phyloP scores from a whole-genome alignment of 257 asterid species.

The Solanum pinnatisectum region DNA sequence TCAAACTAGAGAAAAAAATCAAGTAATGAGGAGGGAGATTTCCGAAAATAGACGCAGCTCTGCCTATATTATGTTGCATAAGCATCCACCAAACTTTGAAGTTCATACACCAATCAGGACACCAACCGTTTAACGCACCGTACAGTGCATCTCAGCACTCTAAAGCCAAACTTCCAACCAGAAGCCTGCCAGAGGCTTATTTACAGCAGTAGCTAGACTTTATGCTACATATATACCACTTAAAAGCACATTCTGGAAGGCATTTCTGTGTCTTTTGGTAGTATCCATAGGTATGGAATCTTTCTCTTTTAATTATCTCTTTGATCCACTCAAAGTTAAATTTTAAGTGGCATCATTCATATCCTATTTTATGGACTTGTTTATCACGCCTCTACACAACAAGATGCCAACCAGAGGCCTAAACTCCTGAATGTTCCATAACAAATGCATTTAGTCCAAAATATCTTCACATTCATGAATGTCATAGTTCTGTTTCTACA shows the following conservation, averaged over 20 bases:
- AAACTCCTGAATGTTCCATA: not conserved
- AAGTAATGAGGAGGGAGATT: not conserved
- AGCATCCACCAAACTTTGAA: not conserved
- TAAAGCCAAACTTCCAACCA: not conserved
- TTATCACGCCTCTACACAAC: not conserved
- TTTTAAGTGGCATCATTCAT: not conserved
- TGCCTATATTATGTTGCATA: not conserved
- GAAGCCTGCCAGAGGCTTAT: not conserved
- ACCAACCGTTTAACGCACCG: not conserved
- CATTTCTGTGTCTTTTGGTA: not conserved
- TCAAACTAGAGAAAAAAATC: not conserved
- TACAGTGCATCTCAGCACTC: not conserved
- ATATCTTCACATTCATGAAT: not conserved
- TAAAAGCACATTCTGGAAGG: not conserved
- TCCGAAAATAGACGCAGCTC: not conserved
- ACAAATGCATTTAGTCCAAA: not conserved
- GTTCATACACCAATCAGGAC: not conserved
- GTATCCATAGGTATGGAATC: not conserved
- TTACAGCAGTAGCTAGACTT: not conserved
- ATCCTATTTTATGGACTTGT: not conserved
- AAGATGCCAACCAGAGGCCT: not conserved
- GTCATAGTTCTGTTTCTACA: not conserved
- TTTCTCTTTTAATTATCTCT: not conserved
- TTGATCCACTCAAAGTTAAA: not conserved
- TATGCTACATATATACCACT: not conserved